Conservation (phyloP, 2,329 filamentous ascomycete species). For the Helotiales sp. region DNA sequence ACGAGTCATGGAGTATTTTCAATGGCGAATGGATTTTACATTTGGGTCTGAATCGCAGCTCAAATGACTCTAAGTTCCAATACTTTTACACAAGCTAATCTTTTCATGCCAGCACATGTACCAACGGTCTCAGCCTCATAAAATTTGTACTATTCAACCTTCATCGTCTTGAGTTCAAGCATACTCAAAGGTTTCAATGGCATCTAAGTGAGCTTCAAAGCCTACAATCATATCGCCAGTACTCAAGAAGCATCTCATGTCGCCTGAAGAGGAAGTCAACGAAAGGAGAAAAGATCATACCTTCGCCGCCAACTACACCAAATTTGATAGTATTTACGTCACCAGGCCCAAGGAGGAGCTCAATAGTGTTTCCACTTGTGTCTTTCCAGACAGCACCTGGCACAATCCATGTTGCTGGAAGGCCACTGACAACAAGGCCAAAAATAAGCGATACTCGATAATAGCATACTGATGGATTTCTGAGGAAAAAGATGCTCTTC, state of each 20-base stretch:
- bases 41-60: too few relatives aligned
- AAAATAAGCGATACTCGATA: not conserved
- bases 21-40: too few relatives aligned
- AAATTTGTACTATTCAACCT: not conserved
- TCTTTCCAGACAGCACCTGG: constrained; percentile 48
- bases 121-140: not conserved
- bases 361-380: constrained; percentile 45
- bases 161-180: not conserved
- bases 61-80: too few relatives aligned
- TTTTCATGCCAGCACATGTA: too few relatives aligned
- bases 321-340: constrained; percentile 46
- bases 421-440: not conserved
- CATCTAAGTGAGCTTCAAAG: constrained; percentile 26
- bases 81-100: too few relatives aligned
- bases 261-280: not conserved
- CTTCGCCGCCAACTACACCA: constrained; percentile 42
- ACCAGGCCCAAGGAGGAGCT: constrained; percentile 41
- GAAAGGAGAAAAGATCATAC: constrained; percentile 28
- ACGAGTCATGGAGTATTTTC: too few relatives aligned
- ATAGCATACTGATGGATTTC: not conserved
- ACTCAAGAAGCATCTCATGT: not conserved
- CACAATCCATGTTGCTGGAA: constrained; percentile 47
- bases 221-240: constrained; percentile 12
- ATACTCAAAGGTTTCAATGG: constrained; percentile 21
- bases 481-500: too few relatives aligned